Evolutionary conservation across 106 monocot genomes (phyloP), one percentile per base, ranked within the genome.

Genomic region (Cymbidium sinense): DNA sequence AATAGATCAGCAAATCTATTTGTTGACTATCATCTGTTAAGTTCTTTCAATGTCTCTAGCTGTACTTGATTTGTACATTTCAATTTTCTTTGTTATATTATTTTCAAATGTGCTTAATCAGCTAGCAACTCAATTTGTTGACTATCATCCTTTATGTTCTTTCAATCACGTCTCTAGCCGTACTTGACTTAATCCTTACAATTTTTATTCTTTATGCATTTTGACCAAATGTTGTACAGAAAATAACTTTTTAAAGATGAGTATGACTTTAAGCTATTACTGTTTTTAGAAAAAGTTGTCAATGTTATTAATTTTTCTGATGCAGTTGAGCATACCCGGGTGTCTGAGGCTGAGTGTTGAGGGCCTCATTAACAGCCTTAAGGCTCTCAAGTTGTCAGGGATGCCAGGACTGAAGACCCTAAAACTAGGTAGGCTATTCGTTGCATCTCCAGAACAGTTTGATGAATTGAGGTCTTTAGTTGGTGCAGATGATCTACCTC

Each of bases 241-340:
- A 61, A 61, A 23, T 54, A 19, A 1, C 23, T 13, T 62, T 54
- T n/a, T 7, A 62, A 15, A 8, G 1, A 61, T 61, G 61, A 61
- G 27, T 27, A 5, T 61, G 7, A 61, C n/a, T 12, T 31, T 65
- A 27, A 31, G n/a, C 13, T 67, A 30, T 11, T 67, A 4, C 67
- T 67, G 67, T 4, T 67, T 10, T 31, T 33, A 67, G 17, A 43
- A n/a, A 15, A 74, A 74, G 8, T 11, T n/a, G 9, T 41, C 18
- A 17, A 7, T 41, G 50, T 70, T 11, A 33, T 67, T 67, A 2
- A 33, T 33, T 70, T 77, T 75, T 61, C 4, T 47, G 12, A 74
- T 86, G 79, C 88, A 91, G 91, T 75, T 91, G 21, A 80, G 78
- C 54, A 23, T 91, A 77, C 76, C 80, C 19, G 86, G 76, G 58